Evolutionary conservation across 768 basidiomycete genomes (phyloP).

Genomic region (Macrocybe gigantea): DNA sequence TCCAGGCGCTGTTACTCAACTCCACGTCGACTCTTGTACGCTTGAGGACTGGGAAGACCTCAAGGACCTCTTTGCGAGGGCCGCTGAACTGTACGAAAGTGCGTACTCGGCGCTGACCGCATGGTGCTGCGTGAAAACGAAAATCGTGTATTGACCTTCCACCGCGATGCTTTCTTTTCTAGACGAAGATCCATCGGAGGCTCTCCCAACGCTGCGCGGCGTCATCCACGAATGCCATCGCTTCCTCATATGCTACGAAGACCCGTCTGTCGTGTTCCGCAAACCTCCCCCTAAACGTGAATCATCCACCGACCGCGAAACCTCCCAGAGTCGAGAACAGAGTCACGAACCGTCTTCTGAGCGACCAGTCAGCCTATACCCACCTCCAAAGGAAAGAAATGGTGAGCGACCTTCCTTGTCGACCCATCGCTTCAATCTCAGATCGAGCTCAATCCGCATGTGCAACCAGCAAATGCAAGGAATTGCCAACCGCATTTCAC

Average conservation of each 20-base stretch:
- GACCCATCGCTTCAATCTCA: neutral
- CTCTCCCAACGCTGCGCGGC: slow-evolving; percentile 51
- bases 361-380: neutral
- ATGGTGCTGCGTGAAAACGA: slow-evolving; percentile 9
- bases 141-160: slow-evolving; percentile 3
- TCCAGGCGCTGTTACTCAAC: slow-evolving; percentile 13
- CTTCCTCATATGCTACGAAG: slow-evolving; percentile 47
- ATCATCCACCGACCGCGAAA: neutral
- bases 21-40: slow-evolving; percentile 17
- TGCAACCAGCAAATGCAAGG: slow-evolving; percentile 30
- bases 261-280: slow-evolving; percentile 49
- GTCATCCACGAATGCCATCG: slow-evolving; percentile 66
- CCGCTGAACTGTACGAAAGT: slow-evolving; percentile 57
- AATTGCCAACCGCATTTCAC: slow-evolving; percentile 62
- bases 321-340: neutral
- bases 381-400: slow-evolving; percentile 7
- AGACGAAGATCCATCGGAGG: slow-evolving; percentile 43
- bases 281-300: slow-evolving; percentile 13
- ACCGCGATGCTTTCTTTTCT: neutral
- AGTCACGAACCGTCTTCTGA: too few species aligned
- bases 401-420: slow-evolving; percentile 8
- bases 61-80: slow-evolving; percentile 55
- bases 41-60: slow-evolving; percentile 62
- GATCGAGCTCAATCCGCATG: neutral
- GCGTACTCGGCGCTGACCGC: slow-evolving; percentile 14